phyloP scores from a whole-genome alignment of 75 land plant genomes.

The Adiantum capillusveneris region DNA sequence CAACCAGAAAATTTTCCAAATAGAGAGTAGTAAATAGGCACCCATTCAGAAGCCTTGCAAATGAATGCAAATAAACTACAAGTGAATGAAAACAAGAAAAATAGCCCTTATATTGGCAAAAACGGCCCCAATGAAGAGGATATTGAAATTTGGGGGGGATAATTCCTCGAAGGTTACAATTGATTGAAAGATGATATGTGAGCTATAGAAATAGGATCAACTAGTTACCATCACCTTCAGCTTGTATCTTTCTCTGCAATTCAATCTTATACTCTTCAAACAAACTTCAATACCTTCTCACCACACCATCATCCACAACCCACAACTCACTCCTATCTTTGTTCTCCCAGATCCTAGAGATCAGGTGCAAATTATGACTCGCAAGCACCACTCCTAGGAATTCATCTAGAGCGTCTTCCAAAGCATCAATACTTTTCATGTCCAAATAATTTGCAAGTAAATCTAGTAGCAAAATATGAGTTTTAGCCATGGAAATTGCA shows the following conservation, averaged over 20 bases:
- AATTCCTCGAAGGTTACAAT: no score
- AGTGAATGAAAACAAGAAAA: no score
- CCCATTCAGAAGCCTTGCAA: no score
- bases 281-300: constrained; percentile 43
- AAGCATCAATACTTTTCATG: constrained; percentile 94
- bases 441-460: constrained; percentile 96
- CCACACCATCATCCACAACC: constrained; percentile 89
- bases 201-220: no score
- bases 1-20: no score
- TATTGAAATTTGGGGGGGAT: no score
- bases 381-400: constrained; percentile 94
- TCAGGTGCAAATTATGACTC: constrained; percentile 89
- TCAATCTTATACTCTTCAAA: constrained; percentile 83
- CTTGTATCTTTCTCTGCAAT: constrained; percentile 57
- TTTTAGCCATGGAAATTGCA: constrained; percentile 92
- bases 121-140: no score
- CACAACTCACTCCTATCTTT: constrained; percentile 86
- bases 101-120: no score
- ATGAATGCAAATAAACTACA: no score
- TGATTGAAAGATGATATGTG: no score
- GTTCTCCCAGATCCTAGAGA: constrained; percentile 88
- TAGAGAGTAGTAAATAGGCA: no score
- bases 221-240: constrained; percentile 84
- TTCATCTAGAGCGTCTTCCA: constrained; percentile 87
- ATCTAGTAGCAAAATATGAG: constrained; percentile 85